Conservation (phyloP, 495 filamentous ascomycete species). For the Aspergillus leporis region DNA sequence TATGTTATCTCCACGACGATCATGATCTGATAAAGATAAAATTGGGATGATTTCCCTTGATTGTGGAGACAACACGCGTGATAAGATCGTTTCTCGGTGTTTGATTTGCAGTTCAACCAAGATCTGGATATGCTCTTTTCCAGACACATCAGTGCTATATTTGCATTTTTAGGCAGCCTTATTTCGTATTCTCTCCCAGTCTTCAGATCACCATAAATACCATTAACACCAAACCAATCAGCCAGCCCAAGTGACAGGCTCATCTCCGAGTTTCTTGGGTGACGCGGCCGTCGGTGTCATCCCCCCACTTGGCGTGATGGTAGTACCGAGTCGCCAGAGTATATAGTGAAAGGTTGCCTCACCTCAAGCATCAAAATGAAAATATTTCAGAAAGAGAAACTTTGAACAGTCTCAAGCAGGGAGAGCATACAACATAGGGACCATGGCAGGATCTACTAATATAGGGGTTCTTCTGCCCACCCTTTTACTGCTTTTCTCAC, state of each 20-base stretch:
- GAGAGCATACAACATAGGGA: background rate
- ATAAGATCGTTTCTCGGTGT: background rate
- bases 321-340: background rate
- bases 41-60: background rate
- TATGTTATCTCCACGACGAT: no score
- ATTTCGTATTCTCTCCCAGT: background rate
- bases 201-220: background rate
- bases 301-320: background rate
- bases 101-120: background rate
- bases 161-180: background rate
- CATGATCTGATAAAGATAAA: background rate
- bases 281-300: conserved; percentile 1
- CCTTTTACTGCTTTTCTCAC: conserved; percentile 6
- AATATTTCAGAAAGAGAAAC: background rate
- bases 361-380: background rate
- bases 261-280: background rate
- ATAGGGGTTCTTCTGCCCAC: background rate
- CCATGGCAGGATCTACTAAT: background rate
- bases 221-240: background rate
- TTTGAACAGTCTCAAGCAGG: background rate
- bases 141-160: background rate
- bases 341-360: background rate
- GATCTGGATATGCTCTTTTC: background rate
- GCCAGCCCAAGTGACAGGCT: background rate
- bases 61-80: background rate